Evolutionary conservation across 2,329 filamentous ascomycete species (phyloP), one percentile per base, ranked within the genome.

Genomic region (Ophiocordyceps unilateralis): DNA sequence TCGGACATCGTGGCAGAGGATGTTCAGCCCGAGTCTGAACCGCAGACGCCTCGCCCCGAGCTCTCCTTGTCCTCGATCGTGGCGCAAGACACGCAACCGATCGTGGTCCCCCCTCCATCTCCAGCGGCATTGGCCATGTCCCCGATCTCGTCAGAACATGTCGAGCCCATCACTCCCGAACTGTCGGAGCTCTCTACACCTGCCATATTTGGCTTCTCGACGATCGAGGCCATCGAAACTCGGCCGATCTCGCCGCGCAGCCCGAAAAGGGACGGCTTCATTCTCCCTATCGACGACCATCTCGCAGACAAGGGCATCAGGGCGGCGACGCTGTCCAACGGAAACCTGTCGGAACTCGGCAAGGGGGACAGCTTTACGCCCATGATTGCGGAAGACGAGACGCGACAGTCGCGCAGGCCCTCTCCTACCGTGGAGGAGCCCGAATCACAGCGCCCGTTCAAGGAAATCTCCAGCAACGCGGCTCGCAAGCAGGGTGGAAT

Each of bases 321-420:
- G 11, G 63, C 67, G 17, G 52, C 60, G 44, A 64, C 64, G 19
- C 60, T 64, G 19, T 60, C 66, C 12, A 52, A 62, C 56, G 53
- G 56, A 58, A 50, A 58, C 26, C 57, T 67, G 44, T 58, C 69
- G 45, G 60, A 60, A 39, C 58, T 65, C n/a, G 57, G 63, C 45
- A 69, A 64, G 49, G 55, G 54, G 34, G 63, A 61, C 45, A 55
- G 58, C 19, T 51, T 59, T 2, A 57, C 61, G 0, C 65, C 67
- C 9, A 52, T 73, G 41, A 78, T 82, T 55, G 74, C 75, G 3
- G 78, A 83, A 53, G 78, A 83, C 51, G 72, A 76, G 47, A 76
- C 75, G 3, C 65, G 69, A 37, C 74, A 78, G 49, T 70, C 70
- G 32, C 65, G 65, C 14, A 59, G 58, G 20, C 59, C 61, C 37